Base-by-base conservation (phyloP, 768 basidiomycete genomes). In the Naganishia antarctica region DNA sequence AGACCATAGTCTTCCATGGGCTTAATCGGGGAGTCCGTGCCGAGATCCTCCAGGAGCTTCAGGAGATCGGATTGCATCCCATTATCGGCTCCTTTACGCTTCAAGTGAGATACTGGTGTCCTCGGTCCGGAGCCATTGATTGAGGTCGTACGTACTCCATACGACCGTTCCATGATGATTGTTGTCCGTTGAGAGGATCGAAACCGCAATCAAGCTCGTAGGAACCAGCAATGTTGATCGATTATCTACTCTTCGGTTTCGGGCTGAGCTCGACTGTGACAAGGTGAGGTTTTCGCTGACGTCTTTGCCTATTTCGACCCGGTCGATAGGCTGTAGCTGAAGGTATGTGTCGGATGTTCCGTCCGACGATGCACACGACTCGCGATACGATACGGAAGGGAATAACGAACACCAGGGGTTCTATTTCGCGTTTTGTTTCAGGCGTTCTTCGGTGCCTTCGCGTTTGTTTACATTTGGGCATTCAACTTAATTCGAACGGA, bases 21-120 rank as follows among this genome's bases (percentile, higher is more conserved):
- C 23, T 57, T 57, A 21, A 57, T 57, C 28, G 53, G 53, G n/a
- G 53, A 57, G 26, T 57, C 53, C 34, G 53, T 57, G 23, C 53
- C 53, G 3, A 57, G 37, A 37, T 57, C 53, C 53, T 57, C 53
- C 4, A 57, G 53, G 18, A 57, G 23, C 16, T 37, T 57, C 34
- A 57, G 37, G 11, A 57, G 23, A 57, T 57, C 53, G 53, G 53
- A 57, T 34, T 57, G 53, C 8, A 37, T 25, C 15, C 53, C 53
- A 40, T 37, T 40, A 13, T 57, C 53, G 34, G 53, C 21, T 37
- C 34, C 53, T 37, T 34, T 34, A 40, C 53, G 53, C 40, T 57
- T 57, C 21, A 40, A 5, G 16, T 57, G n/a, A 21, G 53, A 57
- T 12, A 57, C 26, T n/a, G 53, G 53, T 37, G 53, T 57, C 23